Percentiles rank a stretch among this genome's conserved stretches.
Evolutionary conservation across 202 grass and related monocot species (phyloP).

Genomic region (Elaeis oleifera): DNA sequence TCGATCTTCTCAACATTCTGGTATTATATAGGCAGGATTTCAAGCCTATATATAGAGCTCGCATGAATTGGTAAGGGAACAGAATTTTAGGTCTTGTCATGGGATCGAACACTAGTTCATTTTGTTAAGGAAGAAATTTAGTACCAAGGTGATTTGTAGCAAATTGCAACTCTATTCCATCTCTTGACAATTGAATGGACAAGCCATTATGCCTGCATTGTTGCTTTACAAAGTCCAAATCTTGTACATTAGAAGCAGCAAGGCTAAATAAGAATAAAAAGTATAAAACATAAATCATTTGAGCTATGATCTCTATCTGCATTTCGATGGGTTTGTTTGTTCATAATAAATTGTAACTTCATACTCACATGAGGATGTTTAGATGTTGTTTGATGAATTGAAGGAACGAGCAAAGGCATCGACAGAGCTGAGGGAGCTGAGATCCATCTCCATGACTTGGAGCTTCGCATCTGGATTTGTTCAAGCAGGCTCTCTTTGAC

Average conservation of each 20-base stretch:
- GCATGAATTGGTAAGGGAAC: too few relatives aligned
- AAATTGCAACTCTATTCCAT: constrained; percentile 82
- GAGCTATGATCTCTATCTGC: too few relatives aligned
- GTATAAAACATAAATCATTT: too few relatives aligned
- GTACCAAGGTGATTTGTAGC: constrained; percentile 82
- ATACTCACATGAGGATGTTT: constrained; percentile 73
- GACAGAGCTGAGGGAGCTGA: constrained; percentile 61
- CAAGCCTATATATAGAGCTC: too few relatives aligned
- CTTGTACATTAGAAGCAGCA: too few relatives aligned
- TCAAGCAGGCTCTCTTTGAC: constrained; percentile 58
- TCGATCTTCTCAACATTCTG: too few relatives aligned
- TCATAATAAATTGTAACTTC: too few relatives aligned
- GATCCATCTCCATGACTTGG: constrained; percentile 83
- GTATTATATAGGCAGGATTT: too few relatives aligned
- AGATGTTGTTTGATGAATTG: constrained; percentile 39
- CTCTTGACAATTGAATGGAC: constrained; percentile 63
- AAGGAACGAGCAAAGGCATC: constrained; percentile 44
- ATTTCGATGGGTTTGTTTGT: too few relatives aligned
- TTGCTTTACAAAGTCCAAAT: constrained; percentile 41
- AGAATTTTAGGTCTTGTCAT: neutral
- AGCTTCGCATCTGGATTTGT: constrained; percentile 40
- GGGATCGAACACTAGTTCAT: neutral
- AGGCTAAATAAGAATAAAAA: too few relatives aligned
- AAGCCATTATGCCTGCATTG: constrained; percentile 86
- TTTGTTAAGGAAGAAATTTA: neutral